A percentile compares a stretch with the other conserved stretches of the same genome.
These are phyloP conservation scores for Turritis glabra DNA, from an alignment of 345 rosid genomes.

Conservation along the genomic window DNA sequence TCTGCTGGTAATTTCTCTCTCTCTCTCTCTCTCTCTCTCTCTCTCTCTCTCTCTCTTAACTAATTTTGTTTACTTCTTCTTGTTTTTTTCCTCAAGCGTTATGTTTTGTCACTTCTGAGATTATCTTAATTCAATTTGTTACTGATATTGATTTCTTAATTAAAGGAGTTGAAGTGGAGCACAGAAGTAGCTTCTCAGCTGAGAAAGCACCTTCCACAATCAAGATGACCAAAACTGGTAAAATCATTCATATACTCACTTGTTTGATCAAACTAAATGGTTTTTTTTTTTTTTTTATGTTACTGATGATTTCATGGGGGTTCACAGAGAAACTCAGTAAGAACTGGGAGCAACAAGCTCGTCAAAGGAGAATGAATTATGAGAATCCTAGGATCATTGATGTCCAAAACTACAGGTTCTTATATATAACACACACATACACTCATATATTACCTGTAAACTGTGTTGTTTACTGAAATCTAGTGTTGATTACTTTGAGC, in stretches of 20 bases:
- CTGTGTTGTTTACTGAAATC: neutral
- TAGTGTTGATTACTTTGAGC: constrained; percentile 41
- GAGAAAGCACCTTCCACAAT: constrained; percentile 79
- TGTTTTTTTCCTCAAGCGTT: constrained; percentile 24
- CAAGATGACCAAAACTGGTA: constrained; percentile 91
- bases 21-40: no score
- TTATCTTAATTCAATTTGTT: constrained; percentile 1
- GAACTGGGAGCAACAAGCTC: constrained; percentile 61
- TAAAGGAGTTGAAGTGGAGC: constrained; percentile 67
- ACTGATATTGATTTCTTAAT: neutral
- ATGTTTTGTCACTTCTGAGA: constrained; percentile 35
- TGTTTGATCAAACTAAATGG: neutral
- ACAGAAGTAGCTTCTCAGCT: constrained; percentile 81
- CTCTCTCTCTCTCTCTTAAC: neutral
- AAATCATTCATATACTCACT: neutral
- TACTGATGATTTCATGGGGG: constrained; percentile 1
- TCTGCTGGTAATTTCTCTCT: constrained; percentile 44
- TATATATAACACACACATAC: constrained; percentile 5
- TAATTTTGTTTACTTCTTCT: constrained; percentile 30
- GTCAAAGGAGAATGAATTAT: constrained; percentile 79
- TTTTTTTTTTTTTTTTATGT: neutral
- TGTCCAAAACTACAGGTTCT: constrained; percentile 91
- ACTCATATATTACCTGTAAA: neutral
- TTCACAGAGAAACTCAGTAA: constrained; percentile 73
- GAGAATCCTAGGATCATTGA: constrained; percentile 95